Conservation (phyloP, 768 basidiomycete genomes). For the Serendipita vermifera region DNA sequence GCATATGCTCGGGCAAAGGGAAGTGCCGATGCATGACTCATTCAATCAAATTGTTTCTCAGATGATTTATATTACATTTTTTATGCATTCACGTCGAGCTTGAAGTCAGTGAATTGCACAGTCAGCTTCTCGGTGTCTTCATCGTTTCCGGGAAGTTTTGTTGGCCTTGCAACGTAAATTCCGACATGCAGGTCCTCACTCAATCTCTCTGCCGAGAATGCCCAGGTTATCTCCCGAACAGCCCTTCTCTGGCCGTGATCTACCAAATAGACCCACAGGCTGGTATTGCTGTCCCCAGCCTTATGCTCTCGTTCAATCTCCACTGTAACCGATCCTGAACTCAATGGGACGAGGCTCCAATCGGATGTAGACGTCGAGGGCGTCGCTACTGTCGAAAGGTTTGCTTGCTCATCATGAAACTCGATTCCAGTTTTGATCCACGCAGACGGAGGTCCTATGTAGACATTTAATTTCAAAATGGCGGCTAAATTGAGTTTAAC, state of each 20-base stretch:
- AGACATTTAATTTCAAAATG: no score
- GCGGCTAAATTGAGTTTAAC: no score
- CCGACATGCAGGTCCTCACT: conserved; percentile 17
- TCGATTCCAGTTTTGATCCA: conserved; percentile 25
- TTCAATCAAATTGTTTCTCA: background rate
- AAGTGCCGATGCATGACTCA: no score
- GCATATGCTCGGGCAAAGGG: conserved; percentile 34
- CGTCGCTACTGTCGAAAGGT: conserved; percentile 21
- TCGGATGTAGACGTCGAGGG: conserved; percentile 17
- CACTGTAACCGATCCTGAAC: conserved; percentile 14
- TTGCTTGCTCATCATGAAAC: conserved; percentile 19
- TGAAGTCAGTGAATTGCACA: background rate
- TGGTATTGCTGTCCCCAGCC: conserved; percentile 13
- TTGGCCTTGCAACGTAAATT: conserved; percentile 20
- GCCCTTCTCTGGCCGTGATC: conserved; percentile 14
- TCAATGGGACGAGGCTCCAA: conserved; percentile 20
- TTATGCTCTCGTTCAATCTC: conserved; percentile 16
- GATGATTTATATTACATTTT: no score
- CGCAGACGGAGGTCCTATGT: background rate
- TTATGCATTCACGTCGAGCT: no score
- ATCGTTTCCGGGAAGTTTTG: conserved; percentile 12
- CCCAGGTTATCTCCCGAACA: conserved; percentile 23
- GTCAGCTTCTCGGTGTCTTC: background rate
- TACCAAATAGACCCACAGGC: conserved; percentile 21
- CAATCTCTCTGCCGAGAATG: conserved; percentile 14